Conservation (phyloP, 129 eudicot genomes). For the Chrysanthemum seticuspe region DNA sequence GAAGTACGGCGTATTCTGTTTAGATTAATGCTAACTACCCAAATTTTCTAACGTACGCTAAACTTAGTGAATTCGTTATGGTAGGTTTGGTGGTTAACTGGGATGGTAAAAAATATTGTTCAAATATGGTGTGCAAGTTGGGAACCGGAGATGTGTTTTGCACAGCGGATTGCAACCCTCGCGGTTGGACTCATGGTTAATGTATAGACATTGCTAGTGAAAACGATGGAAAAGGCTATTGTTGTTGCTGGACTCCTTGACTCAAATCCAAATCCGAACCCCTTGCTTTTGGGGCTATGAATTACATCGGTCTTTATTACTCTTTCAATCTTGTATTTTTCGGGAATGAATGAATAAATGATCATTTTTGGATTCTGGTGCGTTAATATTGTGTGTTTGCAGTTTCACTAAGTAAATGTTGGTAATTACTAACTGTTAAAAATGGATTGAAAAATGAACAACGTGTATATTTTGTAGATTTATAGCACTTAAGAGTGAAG, state of each 20-base stretch:
- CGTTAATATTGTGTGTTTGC: no score
- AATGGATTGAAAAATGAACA: no score
- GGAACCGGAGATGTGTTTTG: constrained; percentile 14
- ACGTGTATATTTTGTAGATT: no score
- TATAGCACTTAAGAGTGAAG: no score
- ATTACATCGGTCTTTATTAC: not conserved
- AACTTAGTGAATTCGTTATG: not conserved
- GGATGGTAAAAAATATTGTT: constrained; percentile 18
- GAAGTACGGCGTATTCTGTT: no score
- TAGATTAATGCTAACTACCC: no score
- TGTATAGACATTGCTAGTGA: constrained; percentile 2
- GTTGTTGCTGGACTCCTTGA: constrained; percentile 21
- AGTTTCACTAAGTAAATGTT: no score
- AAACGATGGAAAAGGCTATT: not conserved
- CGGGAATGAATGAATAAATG: not conserved
- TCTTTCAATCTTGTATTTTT: not conserved
- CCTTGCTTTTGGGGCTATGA: not conserved
- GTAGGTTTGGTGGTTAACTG: not conserved
- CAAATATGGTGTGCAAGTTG: constrained; percentile 2
- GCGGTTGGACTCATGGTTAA: constrained; percentile 23
- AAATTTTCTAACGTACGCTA: not conserved
- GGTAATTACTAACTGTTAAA: not conserved
- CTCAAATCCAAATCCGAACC: not conserved
- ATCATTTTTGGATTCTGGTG: no score
- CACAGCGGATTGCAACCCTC: constrained; percentile 4